Conservation (phyloP, 768 basidiomycete genomes). For the Grammothele lineata region DNA sequence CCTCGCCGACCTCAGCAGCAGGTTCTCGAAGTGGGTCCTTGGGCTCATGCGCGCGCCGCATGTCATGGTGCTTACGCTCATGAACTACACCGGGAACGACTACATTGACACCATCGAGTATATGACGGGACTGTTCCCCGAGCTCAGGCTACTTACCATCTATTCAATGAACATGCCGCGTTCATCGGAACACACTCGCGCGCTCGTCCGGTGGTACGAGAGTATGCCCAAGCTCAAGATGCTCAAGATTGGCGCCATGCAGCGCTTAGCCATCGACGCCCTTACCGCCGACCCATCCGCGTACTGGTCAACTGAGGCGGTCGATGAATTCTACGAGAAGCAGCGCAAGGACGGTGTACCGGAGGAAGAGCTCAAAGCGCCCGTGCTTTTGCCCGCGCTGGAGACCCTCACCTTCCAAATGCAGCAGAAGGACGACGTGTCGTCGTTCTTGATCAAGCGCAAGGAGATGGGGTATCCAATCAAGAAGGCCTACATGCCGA, state of each 20-base stretch:
- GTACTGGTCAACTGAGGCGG: conserved; percentile 3
- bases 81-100: conserved; percentile 48
- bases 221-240: conserved; percentile 50
- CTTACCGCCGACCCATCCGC: conserved; percentile 40
- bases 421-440: conserved; percentile 24
- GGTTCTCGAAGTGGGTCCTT: conserved; percentile 44
- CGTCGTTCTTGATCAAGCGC: conserved; percentile 35
- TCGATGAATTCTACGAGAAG: not conserved
- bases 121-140: conserved; percentile 46
- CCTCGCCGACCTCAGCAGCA: conserved; percentile 50
- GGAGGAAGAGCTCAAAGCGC: conserved; percentile 5
- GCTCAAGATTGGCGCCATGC: conserved; percentile 19
- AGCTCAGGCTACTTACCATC: conserved; percentile 51
- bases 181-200: conserved; percentile 22
- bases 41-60: conserved; percentile 52
- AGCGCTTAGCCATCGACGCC: conserved; percentile 38
- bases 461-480: conserved; percentile 40
- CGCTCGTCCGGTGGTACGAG: conserved; percentile 47
- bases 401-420: conserved; percentile 27
- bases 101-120: conserved; percentile 44
- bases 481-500: conserved; percentile 42
- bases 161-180: too few species aligned
- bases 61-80: conserved; percentile 53
- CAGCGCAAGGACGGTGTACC: not conserved
- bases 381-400: conserved; percentile 40